Evolutionary conservation across 257 asterid genomes (phyloP).

Genomic region (Scutellaria baicalensis): DNA sequence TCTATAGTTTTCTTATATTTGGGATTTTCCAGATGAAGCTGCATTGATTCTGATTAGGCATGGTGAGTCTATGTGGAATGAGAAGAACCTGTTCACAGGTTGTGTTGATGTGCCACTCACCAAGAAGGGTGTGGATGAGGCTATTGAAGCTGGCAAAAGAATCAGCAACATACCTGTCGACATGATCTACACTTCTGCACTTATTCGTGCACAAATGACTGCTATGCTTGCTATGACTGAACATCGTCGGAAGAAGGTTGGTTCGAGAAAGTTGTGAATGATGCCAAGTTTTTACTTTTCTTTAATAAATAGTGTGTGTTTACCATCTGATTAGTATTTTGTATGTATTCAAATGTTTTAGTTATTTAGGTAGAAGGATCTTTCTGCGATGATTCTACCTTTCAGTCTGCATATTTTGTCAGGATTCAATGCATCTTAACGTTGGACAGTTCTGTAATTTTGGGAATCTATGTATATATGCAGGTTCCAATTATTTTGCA

Average conservation of each 20-base stretch:
- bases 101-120: slow-evolving; percentile 97
- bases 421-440: neutral
- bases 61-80: slow-evolving; percentile 99
- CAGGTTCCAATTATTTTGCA: slow-evolving; percentile 92
- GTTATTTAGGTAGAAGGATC: neutral
- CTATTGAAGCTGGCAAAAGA: slow-evolving; percentile 91
- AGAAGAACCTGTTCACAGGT: slow-evolving; percentile 95
- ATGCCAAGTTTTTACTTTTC: neutral
- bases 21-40: slow-evolving; percentile 59
- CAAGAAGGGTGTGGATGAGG: slow-evolving; percentile 90
- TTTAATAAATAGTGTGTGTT: neutral
- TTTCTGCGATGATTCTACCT: neutral
- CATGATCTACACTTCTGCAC: slow-evolving; percentile 79
- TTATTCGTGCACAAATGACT: slow-evolving; percentile 98
- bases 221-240: slow-evolving; percentile 99
- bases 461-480: slow-evolving; percentile 1
- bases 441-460: neutral
- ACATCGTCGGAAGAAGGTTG: slow-evolving; percentile 96
- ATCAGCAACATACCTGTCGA: slow-evolving; percentile 93
- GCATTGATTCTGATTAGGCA: slow-evolving; percentile 90
- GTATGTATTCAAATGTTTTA: neutral
- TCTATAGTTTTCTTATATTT: neutral
- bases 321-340: neutral
- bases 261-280: neutral
- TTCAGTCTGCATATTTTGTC: neutral